Conservation (phyloP, 805 yeast species). For the Metschnikowia shivogae region DNA sequence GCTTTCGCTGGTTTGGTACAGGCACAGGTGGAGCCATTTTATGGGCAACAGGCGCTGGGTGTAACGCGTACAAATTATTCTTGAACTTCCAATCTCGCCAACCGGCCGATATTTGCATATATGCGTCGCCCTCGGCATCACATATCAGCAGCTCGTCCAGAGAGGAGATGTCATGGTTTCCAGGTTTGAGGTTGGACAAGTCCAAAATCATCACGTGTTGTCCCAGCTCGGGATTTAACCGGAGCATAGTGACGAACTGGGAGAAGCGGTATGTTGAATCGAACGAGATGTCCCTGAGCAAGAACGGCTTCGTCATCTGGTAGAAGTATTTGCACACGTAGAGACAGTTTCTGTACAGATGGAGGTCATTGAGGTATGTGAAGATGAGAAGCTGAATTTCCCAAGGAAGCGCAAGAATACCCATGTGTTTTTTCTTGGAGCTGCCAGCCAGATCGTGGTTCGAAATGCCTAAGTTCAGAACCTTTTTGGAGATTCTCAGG, state of each 20-base stretch:
- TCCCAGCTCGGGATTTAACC: constrained; percentile 54
- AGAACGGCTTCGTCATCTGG: constrained; percentile 45
- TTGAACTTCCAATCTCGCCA: constrained; percentile 92
- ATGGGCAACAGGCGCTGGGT: constrained; percentile 18
- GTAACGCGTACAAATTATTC: constrained; percentile 52
- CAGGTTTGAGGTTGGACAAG: constrained; percentile 45
- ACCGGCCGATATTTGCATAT: constrained; percentile 50
- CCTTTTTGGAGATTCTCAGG: constrained; percentile 34
- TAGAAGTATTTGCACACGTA: constrained; percentile 51
- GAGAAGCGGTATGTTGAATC: constrained; percentile 75
- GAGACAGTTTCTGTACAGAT: constrained; percentile 38
- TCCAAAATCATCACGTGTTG: constrained; percentile 53
- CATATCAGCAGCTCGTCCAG: constrained; percentile 7
- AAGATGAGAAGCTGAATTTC: constrained; percentile 42
- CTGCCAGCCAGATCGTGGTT: not conserved
- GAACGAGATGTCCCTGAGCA: constrained; percentile 54
- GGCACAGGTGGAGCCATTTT: constrained; percentile 13
- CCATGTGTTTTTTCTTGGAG: not conserved
- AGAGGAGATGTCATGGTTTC: constrained; percentile 23
- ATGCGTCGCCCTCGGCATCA: constrained; percentile 1
- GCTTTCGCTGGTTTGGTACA: constrained; percentile 16
- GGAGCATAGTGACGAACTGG: constrained; percentile 69
- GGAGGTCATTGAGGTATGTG: constrained; percentile 28
- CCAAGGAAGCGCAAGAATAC: constrained; percentile 35
- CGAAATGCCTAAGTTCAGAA: constrained; percentile 12